Evolutionary conservation across 257 asterid species (phyloP).

Genomic region (Nicotiana obtusifolia): DNA sequence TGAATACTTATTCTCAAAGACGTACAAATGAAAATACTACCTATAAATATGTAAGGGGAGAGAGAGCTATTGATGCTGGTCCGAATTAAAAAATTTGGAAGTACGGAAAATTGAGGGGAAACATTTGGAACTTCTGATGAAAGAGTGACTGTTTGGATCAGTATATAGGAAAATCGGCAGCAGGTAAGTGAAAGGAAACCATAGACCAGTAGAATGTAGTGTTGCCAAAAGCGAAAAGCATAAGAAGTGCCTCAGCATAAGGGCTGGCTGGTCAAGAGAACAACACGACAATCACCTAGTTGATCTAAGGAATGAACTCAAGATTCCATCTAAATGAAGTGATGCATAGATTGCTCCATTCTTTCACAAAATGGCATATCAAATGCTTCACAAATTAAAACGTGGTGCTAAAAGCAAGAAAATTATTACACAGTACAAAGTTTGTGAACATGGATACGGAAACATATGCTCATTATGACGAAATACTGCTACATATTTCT

Average conservation of each 20-base stretch:
- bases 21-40: conserved; percentile 1
- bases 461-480: background rate
- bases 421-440: background rate
- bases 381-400: conserved; percentile 2
- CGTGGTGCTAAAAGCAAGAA: background rate
- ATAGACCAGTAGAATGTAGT: background rate
- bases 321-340: background rate
- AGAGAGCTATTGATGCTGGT: background rate
- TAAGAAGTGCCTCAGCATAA: background rate
- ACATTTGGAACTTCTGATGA: background rate
- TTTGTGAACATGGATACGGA: background rate
- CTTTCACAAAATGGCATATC: background rate
- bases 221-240: background rate
- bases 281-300: background rate
- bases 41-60: background rate
- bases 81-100: background rate
- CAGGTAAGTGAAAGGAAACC: background rate
- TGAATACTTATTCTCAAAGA: conserved; percentile 9
- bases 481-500: background rate
- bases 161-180: background rate
- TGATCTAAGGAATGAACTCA: background rate
- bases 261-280: background rate
- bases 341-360: background rate
- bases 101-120: background rate
- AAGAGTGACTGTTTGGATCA: background rate